Base-by-base conservation (phyloP, 2,329 filamentous ascomycete genomes). In the Venturia carpophila region DNA sequence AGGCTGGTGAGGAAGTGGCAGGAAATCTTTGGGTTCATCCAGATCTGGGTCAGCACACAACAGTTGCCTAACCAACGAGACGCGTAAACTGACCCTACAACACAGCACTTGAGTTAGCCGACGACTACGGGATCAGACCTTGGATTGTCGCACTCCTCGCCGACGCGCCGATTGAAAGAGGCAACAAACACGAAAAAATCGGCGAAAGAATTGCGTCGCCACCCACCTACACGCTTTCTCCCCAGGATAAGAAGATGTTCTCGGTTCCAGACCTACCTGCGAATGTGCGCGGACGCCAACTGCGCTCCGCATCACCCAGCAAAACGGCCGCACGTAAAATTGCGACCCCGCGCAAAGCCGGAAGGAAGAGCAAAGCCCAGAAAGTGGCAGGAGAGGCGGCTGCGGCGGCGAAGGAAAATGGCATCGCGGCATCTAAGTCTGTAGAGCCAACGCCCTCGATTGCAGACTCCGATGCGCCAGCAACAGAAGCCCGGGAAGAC, bases 21-120 rank as follows among this genome's bases (percentile, higher is more conserved):
- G 94, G 94, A 58, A 99, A 97, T 75, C 86, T 99, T 63, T 99
- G 94, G 94, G 92, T 97, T 62, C 86, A 91, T 60, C 92, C 93
- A 6, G 82, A 88, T 69, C 79, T 84, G 74, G 86, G 86, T 88
- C 79, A 70, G 77, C 43, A 47, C 19, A 63, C 42, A 37, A 64
- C 21, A 42, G 27, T 45, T 27, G 27, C 19, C 55, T 19, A 34
- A 60, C 11, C 42, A 43, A 61, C 45, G 41, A 47, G n/a, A 17
- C 27, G 62, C 45, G 42, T 72, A 52, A 37, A 43, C 47, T 58
- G 58, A 30, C 37, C 10, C 39, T 45, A 42, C 39, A 21, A 63
- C 60, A 67, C 85, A 85, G 94, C 94, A 43, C 83, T 99, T 56
- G 79, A 84, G 66, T 83, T 99, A 15, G 90, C 93, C 63, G 86